These are phyloP conservation scores for Crithidia fasciculata DNA, from an alignment of 208 protist species.

Conservation along the genomic window DNA sequence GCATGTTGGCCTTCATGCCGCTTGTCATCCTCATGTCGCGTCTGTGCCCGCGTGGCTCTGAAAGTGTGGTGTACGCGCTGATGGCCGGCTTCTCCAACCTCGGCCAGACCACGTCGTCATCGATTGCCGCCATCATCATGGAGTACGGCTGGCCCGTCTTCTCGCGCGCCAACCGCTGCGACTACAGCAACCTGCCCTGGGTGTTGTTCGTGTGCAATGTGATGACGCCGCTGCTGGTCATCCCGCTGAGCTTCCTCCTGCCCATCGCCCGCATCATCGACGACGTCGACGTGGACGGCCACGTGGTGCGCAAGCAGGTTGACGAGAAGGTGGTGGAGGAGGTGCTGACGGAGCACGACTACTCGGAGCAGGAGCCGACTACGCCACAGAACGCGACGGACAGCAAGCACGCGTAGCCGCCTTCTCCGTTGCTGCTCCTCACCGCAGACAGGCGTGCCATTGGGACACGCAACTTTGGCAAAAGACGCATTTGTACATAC, in stretches of 20 bases:
- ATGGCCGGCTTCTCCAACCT: constrained; percentile 83
- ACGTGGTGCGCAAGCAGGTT: constrained; percentile 30
- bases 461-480: no score
- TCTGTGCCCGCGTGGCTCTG: constrained; percentile 76
- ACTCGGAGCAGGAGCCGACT: no score
- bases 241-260: constrained; percentile 72
- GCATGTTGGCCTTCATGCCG: constrained; percentile 77
- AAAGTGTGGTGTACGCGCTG: constrained; percentile 77
- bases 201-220: constrained; percentile 65
- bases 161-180: constrained; percentile 38
- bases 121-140: constrained; percentile 55
- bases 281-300: constrained; percentile 52
- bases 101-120: constrained; percentile 43
- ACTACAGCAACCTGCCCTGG: constrained; percentile 67
- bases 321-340: constrained; percentile 9
- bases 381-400: not conserved
- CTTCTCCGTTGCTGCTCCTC: no score
- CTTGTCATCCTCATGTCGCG: constrained; percentile 74
- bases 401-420: not conserved
- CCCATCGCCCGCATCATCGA: constrained; percentile 59
- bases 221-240: constrained; percentile 40
- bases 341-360: constrained; percentile 4
- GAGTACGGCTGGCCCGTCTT: constrained; percentile 51
- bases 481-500: no score
- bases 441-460: no score